Evolutionary conservation across 163 green algal species (phyloP).

Genomic region (Scenedesmus sp.): DNA sequence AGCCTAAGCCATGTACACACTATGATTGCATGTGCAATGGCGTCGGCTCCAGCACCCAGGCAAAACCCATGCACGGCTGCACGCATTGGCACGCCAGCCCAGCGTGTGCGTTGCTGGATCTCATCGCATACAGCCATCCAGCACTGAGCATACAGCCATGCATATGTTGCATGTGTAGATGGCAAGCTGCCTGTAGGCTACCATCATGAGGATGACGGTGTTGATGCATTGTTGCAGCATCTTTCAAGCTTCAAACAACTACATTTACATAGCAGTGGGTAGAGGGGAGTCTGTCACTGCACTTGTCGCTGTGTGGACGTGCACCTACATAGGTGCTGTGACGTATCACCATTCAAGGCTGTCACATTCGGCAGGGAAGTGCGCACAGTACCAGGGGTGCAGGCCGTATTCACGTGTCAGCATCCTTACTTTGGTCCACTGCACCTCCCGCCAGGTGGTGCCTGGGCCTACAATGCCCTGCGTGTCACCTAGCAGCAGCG

Average conservation of each 20-base stretch:
- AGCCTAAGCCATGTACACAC: neutral
- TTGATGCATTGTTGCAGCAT: too few species aligned
- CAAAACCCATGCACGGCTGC: neutral
- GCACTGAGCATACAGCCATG: neutral
- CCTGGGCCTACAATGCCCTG: constrained; percentile 6
- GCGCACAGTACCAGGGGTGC: neutral
- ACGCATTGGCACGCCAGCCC: neutral
- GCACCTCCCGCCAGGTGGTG: constrained; percentile 18
- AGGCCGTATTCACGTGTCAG: constrained; percentile 3
- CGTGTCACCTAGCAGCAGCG: neutral
- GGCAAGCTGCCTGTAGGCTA: too few species aligned
- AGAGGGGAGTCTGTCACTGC: too few species aligned
- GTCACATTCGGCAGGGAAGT: neutral
- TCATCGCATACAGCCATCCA: neutral
- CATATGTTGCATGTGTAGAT: too few species aligned
- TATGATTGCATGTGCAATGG: neutral
- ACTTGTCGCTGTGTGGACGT: too few species aligned
- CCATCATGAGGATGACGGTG: too few species aligned
- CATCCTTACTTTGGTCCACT: constrained; percentile 11
- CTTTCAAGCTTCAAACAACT: too few species aligned
- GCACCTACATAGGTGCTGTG: too few species aligned
- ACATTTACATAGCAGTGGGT: too few species aligned
- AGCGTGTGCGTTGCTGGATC: neutral
- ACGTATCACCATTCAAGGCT: neutral
- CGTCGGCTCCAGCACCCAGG: neutral